A percentile compares a stretch with the other conserved stretches of the same genome.
Evolutionary conservation across 176 grass and related monocot species (phyloP).

Genomic region (Aegilops umbellulata): DNA sequence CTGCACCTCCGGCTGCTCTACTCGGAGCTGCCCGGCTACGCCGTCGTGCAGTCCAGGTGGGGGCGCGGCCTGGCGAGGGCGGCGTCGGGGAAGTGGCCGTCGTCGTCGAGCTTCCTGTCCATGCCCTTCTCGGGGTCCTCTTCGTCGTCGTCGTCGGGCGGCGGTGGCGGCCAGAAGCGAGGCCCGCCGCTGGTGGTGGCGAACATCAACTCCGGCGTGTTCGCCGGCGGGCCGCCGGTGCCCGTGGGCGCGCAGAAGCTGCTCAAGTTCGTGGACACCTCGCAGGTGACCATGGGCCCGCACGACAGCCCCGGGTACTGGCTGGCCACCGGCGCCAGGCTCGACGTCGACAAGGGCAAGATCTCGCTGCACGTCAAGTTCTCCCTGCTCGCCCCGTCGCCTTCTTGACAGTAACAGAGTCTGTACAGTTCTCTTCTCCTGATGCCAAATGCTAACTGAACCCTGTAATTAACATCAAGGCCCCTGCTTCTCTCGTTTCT

Average conservation of each 20-base stretch:
- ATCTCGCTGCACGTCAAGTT: constrained; percentile 84
- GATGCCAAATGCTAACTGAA: not conserved
- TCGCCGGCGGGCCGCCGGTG: constrained; percentile 49
- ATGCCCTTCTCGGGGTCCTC: constrained; percentile 28
- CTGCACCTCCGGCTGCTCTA: constrained; percentile 72
- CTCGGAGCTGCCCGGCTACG: constrained; percentile 48
- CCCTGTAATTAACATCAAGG: not conserved
- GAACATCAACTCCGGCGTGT: constrained; percentile 54
- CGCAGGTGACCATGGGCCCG: constrained; percentile 71
- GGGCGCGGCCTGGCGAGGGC: constrained; percentile 8
- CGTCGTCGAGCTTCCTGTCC: constrained; percentile 45
- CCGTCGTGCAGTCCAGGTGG: constrained; percentile 68
- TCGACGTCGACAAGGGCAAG: constrained; percentile 78
- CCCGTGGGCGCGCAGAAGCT: constrained; percentile 67
- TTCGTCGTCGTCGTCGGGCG: not conserved
- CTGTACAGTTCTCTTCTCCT: constrained; percentile 21
- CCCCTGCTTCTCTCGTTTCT: not conserved
- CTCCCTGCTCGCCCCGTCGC: constrained; percentile 57
- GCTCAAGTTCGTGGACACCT: constrained; percentile 81
- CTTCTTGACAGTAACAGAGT: constrained; percentile 33
- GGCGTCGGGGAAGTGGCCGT: constrained; percentile 18
- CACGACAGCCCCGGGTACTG: constrained; percentile 85
- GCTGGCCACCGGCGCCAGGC: constrained; percentile 85
- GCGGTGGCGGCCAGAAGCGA: constrained; percentile 2
- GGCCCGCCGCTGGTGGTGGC: not conserved